A percentile compares a stretch with the other conserved stretches of the same genome.
Conservation (phyloP, 1,139 yeast species). For the Saccharomyces uvarum region DNA sequence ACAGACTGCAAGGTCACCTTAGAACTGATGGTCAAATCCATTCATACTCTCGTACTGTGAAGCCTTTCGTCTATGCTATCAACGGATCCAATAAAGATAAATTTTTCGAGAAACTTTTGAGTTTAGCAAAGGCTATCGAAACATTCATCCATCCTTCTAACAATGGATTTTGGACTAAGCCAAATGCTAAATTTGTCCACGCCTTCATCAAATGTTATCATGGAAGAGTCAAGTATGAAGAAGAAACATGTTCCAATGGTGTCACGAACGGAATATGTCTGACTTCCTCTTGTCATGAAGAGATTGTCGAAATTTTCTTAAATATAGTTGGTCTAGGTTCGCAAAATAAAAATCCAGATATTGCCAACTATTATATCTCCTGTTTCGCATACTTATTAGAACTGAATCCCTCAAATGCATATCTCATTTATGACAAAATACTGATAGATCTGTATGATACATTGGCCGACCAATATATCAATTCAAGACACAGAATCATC, state of each 20-base stretch:
- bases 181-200: constrained; percentile 57
- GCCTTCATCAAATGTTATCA: constrained; percentile 52
- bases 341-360: constrained; percentile 61
- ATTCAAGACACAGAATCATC: constrained; percentile 73
- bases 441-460: constrained; percentile 79
- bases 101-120: constrained; percentile 46
- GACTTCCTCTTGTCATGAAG: constrained; percentile 39
- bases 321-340: constrained; percentile 60
- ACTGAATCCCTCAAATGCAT: constrained; percentile 42
- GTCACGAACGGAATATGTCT: constrained; percentile 39
- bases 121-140: constrained; percentile 60
- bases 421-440: constrained; percentile 53
- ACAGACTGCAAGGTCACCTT: constrained; percentile 40
- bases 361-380: constrained; percentile 53
- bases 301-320: constrained; percentile 45
- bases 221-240: constrained; percentile 47
- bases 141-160: constrained; percentile 92
- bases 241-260: constrained; percentile 18
- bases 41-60: constrained; percentile 53
- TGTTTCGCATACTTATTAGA: constrained; percentile 59
- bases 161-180: constrained; percentile 72
- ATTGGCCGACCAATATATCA: constrained; percentile 62
- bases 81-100: constrained; percentile 46
- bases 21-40: constrained; percentile 47
- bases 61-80: constrained; percentile 58